These are phyloP conservation scores for Fraxinus greggii DNA, from an alignment of 305 asterid genomes.

Conservation along the genomic window DNA sequence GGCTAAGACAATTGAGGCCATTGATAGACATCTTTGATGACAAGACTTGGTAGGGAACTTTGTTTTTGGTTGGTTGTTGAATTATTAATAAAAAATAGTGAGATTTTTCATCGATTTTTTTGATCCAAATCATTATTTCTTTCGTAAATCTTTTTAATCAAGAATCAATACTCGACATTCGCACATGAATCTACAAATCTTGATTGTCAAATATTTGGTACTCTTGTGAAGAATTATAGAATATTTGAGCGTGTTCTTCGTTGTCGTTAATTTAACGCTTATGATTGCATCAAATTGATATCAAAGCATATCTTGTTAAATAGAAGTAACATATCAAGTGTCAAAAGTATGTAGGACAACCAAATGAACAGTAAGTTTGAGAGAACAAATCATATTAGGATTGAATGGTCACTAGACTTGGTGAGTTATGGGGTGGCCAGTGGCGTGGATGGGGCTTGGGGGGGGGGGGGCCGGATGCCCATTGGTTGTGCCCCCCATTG, in stretches of 20 bases:
- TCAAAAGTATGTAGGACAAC: background rate
- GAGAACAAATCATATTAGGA: background rate
- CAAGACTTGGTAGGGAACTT: background rate
- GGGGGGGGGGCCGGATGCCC: constrained; percentile 6
- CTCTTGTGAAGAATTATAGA: background rate
- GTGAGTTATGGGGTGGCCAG: background rate
- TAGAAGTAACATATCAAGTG: background rate
- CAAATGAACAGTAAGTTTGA: background rate
- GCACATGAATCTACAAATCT: background rate
- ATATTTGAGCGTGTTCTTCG: too few species aligned
- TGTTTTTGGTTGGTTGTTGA: background rate
- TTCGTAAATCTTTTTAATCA: background rate
- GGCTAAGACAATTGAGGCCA: constrained; percentile 10
- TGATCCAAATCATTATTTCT: background rate
- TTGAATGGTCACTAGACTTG: background rate
- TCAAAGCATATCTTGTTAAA: background rate
- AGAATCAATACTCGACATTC: background rate
- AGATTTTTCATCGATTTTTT: background rate
- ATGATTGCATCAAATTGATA: background rate
- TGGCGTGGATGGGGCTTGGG: background rate
- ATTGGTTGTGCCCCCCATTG: constrained; percentile 38
- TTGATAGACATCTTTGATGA: background rate
- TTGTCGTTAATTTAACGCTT: background rate
- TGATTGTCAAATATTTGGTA: background rate
- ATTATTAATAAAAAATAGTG: background rate